Base-by-base conservation (phyloP, 331 rosid genomes). In the Quercus phellos region DNA sequence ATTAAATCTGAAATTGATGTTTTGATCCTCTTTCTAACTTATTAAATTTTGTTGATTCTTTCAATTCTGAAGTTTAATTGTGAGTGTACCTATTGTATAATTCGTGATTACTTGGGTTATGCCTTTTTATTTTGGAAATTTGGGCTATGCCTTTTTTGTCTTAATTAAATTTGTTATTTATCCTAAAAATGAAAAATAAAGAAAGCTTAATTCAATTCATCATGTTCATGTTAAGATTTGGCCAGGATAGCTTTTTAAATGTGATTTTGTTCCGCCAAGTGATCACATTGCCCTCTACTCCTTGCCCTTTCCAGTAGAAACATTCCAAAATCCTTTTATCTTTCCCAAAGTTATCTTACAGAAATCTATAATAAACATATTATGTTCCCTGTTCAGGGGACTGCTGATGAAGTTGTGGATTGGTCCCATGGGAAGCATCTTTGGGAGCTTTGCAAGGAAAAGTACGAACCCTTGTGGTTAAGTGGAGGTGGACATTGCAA, bases 401-500 rank as follows among this genome's bases (percentile, higher is more conserved):
- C 97, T 27, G 74, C 98, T 51, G 98, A 94, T 83, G 97, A 94
- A 82, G 98, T 94, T 53, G 97, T 94, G 21, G 93, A 94, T 79
- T 90, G 86, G 32, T 89, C 94, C 80, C 98, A 90, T 72, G 98
- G 98, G 70, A 94, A 92, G 89, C 92, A 89, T 70, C 92, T 94
- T 9, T 94, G 92, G 97, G 98, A 89, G 75, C 96, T 92, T 82
- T 83, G 92, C 86, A 90, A 90, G 82, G 90, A 84, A 81, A 92
- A 92, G 83, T 89, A 90, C 18, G 98, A 94, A 68, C 97, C 98
- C n/a, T 80, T 94, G 21, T 94, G 97, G 98, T 82, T 94, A 82
- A 92, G 88, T 83, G 97, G 97, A 78, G 98, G 98, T 55, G 93
- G 98, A 17, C 98, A 94, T 76, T 86, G 90, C 86, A 94, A 94